Evolutionary conservation across 257 asterid species (phyloP).

Genomic region (Capsicum chinense): DNA sequence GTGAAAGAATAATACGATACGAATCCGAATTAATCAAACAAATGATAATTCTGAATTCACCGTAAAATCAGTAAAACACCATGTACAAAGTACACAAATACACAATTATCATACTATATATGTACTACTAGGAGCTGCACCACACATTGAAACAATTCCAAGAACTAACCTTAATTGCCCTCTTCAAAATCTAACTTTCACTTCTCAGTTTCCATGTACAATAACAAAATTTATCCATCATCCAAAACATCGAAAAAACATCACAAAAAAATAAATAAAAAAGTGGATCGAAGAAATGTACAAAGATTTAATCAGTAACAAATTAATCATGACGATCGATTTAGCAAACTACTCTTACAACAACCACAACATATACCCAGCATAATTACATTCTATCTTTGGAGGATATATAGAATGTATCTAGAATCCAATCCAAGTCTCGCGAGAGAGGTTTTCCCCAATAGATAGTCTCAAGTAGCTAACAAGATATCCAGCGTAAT

Average conservation of each 20-base stretch:
- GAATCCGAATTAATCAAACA: background rate
- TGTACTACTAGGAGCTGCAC: background rate
- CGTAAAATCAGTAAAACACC: background rate
- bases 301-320: background rate
- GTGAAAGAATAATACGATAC: background rate
- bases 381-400: background rate
- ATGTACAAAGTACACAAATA: background rate
- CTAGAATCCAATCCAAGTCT: too few species aligned
- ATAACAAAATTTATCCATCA: constrained; percentile 21
- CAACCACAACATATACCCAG: background rate
- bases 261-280: background rate
- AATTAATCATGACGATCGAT: background rate
- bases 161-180: background rate
- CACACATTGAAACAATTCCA: background rate
- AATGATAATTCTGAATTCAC: background rate
- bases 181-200: constrained; percentile 5
- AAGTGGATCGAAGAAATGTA: background rate
- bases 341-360: background rate
- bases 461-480: too few species aligned
- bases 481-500: too few species aligned
- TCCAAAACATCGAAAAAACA: background rate
- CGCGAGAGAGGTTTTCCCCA: too few species aligned
- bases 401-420: background rate
- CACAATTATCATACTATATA: background rate
- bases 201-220: constrained; percentile 36